Evolutionary conservation across 2,329 filamentous ascomycete genomes (phyloP), one percentile per base, ranked within the genome.

Genomic region (Colletotrichum sp.): DNA sequence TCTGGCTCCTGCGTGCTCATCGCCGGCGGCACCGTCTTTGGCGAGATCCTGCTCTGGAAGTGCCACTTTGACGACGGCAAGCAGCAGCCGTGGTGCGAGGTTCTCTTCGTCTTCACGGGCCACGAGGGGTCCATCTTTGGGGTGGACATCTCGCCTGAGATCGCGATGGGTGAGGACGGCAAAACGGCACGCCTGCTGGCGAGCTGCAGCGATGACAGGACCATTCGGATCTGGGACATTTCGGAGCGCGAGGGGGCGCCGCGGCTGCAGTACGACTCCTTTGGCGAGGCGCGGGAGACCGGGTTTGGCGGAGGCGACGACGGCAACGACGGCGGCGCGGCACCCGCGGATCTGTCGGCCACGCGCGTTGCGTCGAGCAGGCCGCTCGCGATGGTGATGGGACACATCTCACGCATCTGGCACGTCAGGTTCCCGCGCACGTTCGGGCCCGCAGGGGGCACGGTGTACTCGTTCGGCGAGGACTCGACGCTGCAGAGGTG

Each of bases 81-180:
- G 16, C 29, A 49, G 27, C 15, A 63, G 55, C 36, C 74, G 13
- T 74, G 74, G 74, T 85, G 85, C 52, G 86, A 90, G 78, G 84
- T 91, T 25, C 84, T 92, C 6, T 89, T 86, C 72, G 87, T 91
- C 29, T 88, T 94, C 66, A 87, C 88, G 0, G 92, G 92, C 1
- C 97, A 99, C 81, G 96, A 98, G 81, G 97, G 97, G 0, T 98
- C 96, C 1, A 94, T 99, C 32, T 99, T 98, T 79, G 96, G 95
- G 2, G 94, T 99, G 4, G 90, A 92, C 36, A 94, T 99, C 44
- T 98, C 95, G 0, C 86, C 90, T 1, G 82, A 86, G 78, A 83
- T 93, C 25, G 77, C 78, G 8, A 78, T 85, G 27, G 77, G 34
- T n/a, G 62, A 82, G 3, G 83, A 85, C 16, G 86, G 86, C 0